Evolutionary conservation across 2,329 filamentous ascomycete species (phyloP), one percentile per base, ranked within the genome.

Genomic region (Alternaria burnsii): DNA sequence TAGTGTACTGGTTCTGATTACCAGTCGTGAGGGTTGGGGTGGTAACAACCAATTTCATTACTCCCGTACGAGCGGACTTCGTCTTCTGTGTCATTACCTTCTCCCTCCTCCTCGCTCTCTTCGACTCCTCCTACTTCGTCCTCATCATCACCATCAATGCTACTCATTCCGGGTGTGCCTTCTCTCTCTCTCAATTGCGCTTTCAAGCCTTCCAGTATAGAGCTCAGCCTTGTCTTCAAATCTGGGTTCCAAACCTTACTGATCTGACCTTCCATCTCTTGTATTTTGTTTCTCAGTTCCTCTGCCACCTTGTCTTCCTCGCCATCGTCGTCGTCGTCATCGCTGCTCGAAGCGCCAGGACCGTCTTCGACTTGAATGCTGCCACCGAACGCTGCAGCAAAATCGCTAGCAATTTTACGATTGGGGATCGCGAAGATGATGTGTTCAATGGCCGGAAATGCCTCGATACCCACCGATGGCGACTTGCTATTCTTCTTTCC

Each of bases 361-460:
- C 84, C 59, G 59, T 70, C 28, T 70, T 82, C 62, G 43, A 76
- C 62, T 8, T 72, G 65, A 6, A 82, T 53, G 1, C 74, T 76
- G 28, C 79, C 72, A 0, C 82, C 83, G 71, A 86, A 88, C 0
- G 78, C 81, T 5, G 68, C 65, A 9, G 79, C 79, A 65, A 90
- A 89, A 0, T 82, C 81, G 12, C 77, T 76, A 0, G 86, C 85
- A 80, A 87, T 83, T 4, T 79, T 80, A 0, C 69, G 63, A 58
- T 87, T 83, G 11, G 82, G 81, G 64, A 89, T 86, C 0, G 87
- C 87, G 71, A 90, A 89, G 0, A 87, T 78, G 4, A 89, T 76
- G 9, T 87, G 82, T 43, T 85, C 78, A 46, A 88, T 70, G 0
- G 77, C 71, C 2, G 76, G 67, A 84, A 84, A 84, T 6, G 56